These are phyloP conservation scores for Rhodotorula toruloides DNA, from an alignment of 768 basidiomycete species.

Conservation along the genomic window DNA sequence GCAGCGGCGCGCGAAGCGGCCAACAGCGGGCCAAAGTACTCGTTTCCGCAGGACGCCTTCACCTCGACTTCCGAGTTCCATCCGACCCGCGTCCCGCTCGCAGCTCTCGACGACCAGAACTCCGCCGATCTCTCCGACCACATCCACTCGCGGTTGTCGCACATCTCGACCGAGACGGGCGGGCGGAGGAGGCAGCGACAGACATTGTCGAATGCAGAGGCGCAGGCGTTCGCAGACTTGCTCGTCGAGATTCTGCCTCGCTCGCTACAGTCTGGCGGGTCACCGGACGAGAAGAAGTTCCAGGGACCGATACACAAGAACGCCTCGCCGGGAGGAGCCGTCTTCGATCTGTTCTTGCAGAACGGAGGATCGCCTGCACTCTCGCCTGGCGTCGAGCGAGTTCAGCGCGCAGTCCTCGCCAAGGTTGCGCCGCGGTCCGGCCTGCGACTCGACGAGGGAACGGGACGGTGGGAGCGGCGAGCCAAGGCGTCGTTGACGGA, in stretches of 20 bases:
- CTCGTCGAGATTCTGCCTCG: slow-evolving; percentile 32
- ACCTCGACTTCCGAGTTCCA: not conserved
- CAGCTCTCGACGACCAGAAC: not conserved
- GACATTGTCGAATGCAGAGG: slow-evolving; percentile 19
- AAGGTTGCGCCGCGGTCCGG: slow-evolving; percentile 1
- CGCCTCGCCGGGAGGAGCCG: not conserved
- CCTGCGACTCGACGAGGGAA: not conserved
- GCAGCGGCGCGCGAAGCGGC: not conserved
- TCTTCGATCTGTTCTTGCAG: too few species aligned
- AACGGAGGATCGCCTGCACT: too few species aligned
- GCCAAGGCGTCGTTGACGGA: not conserved
- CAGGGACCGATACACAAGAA: not conserved
- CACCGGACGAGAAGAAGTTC: not conserved
- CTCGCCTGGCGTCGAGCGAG: too few species aligned
- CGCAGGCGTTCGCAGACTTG: slow-evolving; percentile 32
- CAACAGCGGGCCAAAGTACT: slow-evolving; percentile 3
- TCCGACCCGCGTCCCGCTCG: too few species aligned
- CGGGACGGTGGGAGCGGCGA: not conserved
- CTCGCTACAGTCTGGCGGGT: not conserved
- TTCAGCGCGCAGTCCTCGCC: too few species aligned
- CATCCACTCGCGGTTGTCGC: not conserved
- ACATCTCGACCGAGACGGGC: not conserved
- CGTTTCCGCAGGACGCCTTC: slow-evolving; percentile 27
- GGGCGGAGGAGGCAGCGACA: slow-evolving; percentile 16
- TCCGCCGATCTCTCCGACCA: not conserved